Evolutionary conservation across 306 rosid genomes (phyloP).

Genomic region (Biancaea sappan): DNA sequence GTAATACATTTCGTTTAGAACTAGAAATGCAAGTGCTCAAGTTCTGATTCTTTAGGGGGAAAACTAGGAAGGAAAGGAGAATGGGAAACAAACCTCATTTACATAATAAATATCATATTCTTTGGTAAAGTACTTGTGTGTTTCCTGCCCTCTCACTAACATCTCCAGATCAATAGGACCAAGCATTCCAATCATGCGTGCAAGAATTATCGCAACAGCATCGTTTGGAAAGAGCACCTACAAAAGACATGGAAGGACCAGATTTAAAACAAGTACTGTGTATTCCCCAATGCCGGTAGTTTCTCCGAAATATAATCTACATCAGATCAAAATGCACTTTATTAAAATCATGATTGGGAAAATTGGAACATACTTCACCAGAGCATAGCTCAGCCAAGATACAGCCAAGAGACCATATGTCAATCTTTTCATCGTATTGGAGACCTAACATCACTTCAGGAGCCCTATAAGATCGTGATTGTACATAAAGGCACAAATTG

Average conservation of each 20-base stretch:
- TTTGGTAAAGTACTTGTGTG: slow-evolving; percentile 89
- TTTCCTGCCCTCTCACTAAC: slow-evolving; percentile 82
- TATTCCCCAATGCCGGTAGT: too few relatives aligned
- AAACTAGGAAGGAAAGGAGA: not conserved
- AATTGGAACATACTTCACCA: slow-evolving; percentile 78
- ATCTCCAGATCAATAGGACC: slow-evolving; percentile 92
- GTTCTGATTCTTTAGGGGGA: not conserved
- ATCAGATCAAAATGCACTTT: not conserved
- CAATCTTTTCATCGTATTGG: slow-evolving; percentile 88
- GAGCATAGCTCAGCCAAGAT: slow-evolving; percentile 96
- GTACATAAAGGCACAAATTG: slow-evolving; percentile 90
- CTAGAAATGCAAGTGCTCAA: not conserved
- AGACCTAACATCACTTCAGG: slow-evolving; percentile 99
- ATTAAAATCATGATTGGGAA: slow-evolving; percentile 28
- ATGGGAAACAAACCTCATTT: slow-evolving; percentile 77
- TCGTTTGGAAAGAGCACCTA: slow-evolving; percentile 97
- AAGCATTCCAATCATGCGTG: slow-evolving; percentile 83
- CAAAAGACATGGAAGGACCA: slow-evolving; percentile 4
- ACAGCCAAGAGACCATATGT: slow-evolving; percentile 98
- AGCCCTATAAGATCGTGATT: slow-evolving; percentile 96
- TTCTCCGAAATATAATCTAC: not conserved
- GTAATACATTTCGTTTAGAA: not conserved
- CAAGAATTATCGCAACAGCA: slow-evolving; percentile 74
- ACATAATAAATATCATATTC: slow-evolving; percentile 79
- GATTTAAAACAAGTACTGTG: too few relatives aligned